A percentile compares a stretch with the other conserved stretches of the same genome.
Evolutionary conservation across 768 basidiomycete species (phyloP).

Genomic region (Tricholoma sp.): DNA sequence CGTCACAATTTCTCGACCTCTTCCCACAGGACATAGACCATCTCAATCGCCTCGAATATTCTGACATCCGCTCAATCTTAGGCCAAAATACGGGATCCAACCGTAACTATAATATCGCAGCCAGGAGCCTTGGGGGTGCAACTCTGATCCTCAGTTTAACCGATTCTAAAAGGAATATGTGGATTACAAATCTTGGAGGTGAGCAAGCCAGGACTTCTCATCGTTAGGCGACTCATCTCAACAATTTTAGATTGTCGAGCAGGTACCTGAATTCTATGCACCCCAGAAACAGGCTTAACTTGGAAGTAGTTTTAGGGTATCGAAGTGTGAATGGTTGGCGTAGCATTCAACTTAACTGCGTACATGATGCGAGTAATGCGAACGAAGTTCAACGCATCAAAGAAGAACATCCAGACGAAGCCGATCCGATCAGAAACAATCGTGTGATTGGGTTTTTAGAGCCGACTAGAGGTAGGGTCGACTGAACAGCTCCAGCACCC

Average conservation of each 20-base stretch:
- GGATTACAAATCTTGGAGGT: constrained; percentile 54
- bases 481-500: neutral
- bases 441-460: constrained; percentile 52
- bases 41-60: constrained; percentile 6
- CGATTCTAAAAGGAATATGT: constrained; percentile 45
- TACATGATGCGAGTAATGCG: constrained; percentile 43
- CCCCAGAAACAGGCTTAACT: neutral
- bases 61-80: neutral
- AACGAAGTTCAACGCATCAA: constrained; percentile 35
- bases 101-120: constrained; percentile 5
- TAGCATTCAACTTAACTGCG: constrained; percentile 34
- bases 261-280: constrained; percentile 7
- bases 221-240: constrained; percentile 33
- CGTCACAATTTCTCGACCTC: constrained; percentile 29
- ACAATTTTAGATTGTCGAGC: constrained; percentile 45
- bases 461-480: constrained; percentile 44
- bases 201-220: constrained; percentile 20
- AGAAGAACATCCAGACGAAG: constrained; percentile 43
- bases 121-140: constrained; percentile 44
- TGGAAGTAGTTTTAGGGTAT: constrained; percentile 35
- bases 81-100: neutral
- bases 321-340: constrained; percentile 31
- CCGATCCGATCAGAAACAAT: constrained; percentile 35
- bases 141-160: constrained; percentile 50
- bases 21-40: constrained; percentile 24